phyloP scores from a whole-genome alignment of 495 filamentous ascomycete species.

The Penicillium pulvis region DNA sequence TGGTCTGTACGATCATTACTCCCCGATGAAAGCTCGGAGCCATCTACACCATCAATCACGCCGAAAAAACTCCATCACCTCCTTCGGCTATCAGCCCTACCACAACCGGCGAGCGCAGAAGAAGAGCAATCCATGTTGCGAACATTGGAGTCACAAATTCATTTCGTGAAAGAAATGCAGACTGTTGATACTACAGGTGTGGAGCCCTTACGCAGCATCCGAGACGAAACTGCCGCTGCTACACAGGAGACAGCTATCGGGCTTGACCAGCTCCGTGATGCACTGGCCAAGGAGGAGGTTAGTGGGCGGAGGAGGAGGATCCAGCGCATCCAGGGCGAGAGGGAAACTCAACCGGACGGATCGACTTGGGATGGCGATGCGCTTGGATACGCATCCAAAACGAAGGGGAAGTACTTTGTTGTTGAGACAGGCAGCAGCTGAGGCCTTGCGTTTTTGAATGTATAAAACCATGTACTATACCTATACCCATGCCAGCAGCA shows the following conservation, averaged over 20 bases:
- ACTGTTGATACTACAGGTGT: conserved; percentile 72
- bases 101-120: conserved; percentile 59
- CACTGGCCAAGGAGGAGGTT: conserved; percentile 54
- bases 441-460: background rate
- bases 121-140: conserved; percentile 66
- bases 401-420: conserved; percentile 73
- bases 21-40: conserved; percentile 41
- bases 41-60: conserved; percentile 42
- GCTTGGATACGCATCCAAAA: conserved; percentile 64
- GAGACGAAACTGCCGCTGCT: conserved; percentile 71
- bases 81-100: conserved; percentile 86
- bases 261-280: conserved; percentile 51
- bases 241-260: conserved; percentile 56
- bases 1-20: conserved; percentile 88
- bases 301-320: conserved; percentile 53
- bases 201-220: conserved; percentile 71
- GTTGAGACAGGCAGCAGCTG: conserved; percentile 60
- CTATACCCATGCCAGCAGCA: conserved; percentile 7
- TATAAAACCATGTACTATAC: conserved; percentile 12
- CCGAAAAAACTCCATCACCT: conserved; percentile 74
- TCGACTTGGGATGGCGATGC: conserved; percentile 64
- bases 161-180: conserved; percentile 85
- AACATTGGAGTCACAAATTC: conserved; percentile 79
- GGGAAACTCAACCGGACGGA: conserved; percentile 39
- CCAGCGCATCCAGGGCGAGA: conserved; percentile 36